Base-by-base conservation (phyloP, 768 basidiomycete genomes). In the Lyophyllum decastes region DNA sequence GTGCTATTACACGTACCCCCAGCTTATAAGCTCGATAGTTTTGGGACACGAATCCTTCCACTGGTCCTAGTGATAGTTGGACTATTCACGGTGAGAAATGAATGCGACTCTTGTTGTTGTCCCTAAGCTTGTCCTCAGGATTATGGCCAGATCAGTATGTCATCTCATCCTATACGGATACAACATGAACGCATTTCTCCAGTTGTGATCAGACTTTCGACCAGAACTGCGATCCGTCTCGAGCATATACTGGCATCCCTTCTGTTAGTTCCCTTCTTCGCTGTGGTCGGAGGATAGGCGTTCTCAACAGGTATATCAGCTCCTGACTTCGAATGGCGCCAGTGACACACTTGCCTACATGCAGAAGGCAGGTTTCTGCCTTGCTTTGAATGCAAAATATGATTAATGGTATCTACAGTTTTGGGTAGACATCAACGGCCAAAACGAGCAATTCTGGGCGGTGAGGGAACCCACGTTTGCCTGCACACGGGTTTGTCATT, bases 371-470 rank as follows among this genome's bases (percentile, higher is more conserved):
- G 49, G 59, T 47, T 27, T 35, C 48, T 34, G 19, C 16, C n/a
- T 25, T 30, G n/a, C 7, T 40, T 17, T 21, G 16, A 24, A 22
- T 19, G 26, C n/a, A n/a, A 19, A 19, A 56, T 11, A 41, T n/a
- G n/a, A n/a, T 25, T 52, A 34, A 17, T n/a, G 44, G n/a, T 26
- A 19, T 27, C 25, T 0, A 12, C 50, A 82, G 82, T 82, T 74
- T 66, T 90, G 88, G 88, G 75, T 88, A 26, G 82, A 88, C 62
- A 78, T 77, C 44, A 74, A 80, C 60, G 88, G 86, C 8, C 61
- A 76, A 16, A 84, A 82, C 61, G 82, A 90, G 64, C 65, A 79
- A 30, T 85, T 90, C 66, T 91, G 89, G 89, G 81, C 86, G 76
- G 87, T 86, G 62, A 30, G n/a, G 10, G 41, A 30, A 17, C 21